Base-by-base conservation (phyloP, 1,284 basidiomycete genomes). In the Fomitiporia mediterranea region DNA sequence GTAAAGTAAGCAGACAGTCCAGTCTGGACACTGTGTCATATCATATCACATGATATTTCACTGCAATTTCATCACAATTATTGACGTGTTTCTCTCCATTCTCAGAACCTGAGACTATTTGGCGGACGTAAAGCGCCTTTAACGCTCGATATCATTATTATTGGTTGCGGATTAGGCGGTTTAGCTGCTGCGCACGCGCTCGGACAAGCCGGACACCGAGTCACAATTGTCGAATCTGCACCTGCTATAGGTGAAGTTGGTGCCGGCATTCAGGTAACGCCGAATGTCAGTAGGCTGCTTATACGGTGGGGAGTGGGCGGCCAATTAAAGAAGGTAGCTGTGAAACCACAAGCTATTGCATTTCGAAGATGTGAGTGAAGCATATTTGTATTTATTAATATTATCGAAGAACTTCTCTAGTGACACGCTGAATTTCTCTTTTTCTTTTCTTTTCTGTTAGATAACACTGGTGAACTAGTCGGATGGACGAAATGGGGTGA, bases 181-280 rank as follows among this genome's bases (percentile, higher is more conserved):
- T 70, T 79, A 38, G 71, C 75, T 6, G 73, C 76, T 23, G 73
- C 76, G 0, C 70, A 74, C 63, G 68, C 71, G 39, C 69, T 78
- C 48, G 69, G 69, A 2, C 71, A 74, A 39, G 75, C 75, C 2
- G 76, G 77, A 0, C 77, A 79, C 66, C 65, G 66, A 17, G 67
- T 79, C 28, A 77, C 74, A 2, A 66, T 79, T 23, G 63, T 79
- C 60, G 78, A 79, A 62, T 66, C 71, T 19, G 74, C 77, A 0
- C 44, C 67, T 1, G 68, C 67, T 1, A 70, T 79, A 13, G 74
- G 74, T 28, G 75, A 78, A 57, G 73, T 79, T 23, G 78, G 78
- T 46, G 78, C 78, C 1, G 78, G 78, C 30, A 80, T 80, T 63
- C 77, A 79, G 62, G 71, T 79, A 42, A 72, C 75, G 0, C 77